Evolutionary conservation across 2,329 filamentous ascomycete species (phyloP).

Genomic region (Exophiala alcalophila): DNA sequence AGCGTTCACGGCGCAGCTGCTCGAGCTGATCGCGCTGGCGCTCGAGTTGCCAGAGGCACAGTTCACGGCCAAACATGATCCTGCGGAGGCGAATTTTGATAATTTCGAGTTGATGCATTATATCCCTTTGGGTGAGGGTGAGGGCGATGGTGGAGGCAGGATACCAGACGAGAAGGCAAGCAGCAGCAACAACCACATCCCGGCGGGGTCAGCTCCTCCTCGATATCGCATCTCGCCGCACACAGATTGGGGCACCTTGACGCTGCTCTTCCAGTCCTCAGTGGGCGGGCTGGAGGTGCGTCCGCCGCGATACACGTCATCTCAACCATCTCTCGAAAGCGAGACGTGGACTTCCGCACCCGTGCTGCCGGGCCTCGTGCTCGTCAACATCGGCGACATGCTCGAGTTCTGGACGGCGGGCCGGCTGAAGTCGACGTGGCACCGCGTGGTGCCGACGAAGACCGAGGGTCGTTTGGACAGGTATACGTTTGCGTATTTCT

Average conservation of each 20-base stretch:
- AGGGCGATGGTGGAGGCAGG: too few species aligned
- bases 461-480: constrained; percentile 10
- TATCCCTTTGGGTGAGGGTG: constrained; percentile 11
- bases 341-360: constrained; percentile 15
- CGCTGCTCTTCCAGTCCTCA: constrained; percentile 20
- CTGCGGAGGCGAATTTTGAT: constrained; percentile 14
- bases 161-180: too few species aligned
- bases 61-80: constrained; percentile 10
- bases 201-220: background rate
- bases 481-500: constrained; percentile 19
- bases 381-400: constrained; percentile 20
- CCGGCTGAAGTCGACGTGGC: constrained; percentile 18
- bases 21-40: constrained; percentile 17
- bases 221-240: constrained; percentile 19
- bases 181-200: too few species aligned
- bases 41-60: constrained; percentile 10
- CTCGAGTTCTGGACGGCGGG: constrained; percentile 22
- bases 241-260: constrained; percentile 22
- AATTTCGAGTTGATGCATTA: constrained; percentile 24
- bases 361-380: constrained; percentile 12
- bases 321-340: constrained; percentile 1
- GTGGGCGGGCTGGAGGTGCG: constrained; percentile 21
- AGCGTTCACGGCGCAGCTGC: constrained; percentile 11
- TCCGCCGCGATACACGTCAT: constrained; percentile 12
- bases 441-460: constrained; percentile 13